Conservation (phyloP, 495 filamentous ascomycete species). For the Aspergillus egyptiacus region DNA sequence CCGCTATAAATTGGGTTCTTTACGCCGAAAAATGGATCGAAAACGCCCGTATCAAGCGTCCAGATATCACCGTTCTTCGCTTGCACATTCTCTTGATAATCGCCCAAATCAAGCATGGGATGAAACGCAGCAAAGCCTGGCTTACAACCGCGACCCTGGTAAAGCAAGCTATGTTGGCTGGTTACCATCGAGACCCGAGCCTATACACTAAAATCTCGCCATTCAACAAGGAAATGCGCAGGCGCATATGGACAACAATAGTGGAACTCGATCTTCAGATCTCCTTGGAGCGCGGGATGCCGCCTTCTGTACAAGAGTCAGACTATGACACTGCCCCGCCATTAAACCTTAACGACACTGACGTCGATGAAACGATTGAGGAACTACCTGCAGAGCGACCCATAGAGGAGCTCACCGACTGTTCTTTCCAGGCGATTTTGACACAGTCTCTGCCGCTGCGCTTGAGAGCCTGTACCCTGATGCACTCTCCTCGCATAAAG, state of each 20-base stretch:
- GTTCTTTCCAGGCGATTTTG: slow-evolving; percentile 32
- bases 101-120: slow-evolving; percentile 49
- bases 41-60: slow-evolving; percentile 47
- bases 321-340: slow-evolving; percentile 55
- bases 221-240: slow-evolving; percentile 58
- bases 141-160: slow-evolving; percentile 52
- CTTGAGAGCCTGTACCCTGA: slow-evolving; percentile 32
- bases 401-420: slow-evolving; percentile 32
- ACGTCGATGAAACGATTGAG: slow-evolving; percentile 32
- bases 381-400: slow-evolving; percentile 30
- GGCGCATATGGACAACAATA: slow-evolving; percentile 63
- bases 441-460: slow-evolving; percentile 32
- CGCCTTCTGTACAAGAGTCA: slow-evolving; percentile 45
- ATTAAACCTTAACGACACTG: slow-evolving; percentile 45
- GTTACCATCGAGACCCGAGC: slow-evolving; percentile 51
- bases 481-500: slow-evolving; percentile 39
- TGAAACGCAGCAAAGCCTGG: slow-evolving; percentile 55
- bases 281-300: slow-evolving; percentile 53
- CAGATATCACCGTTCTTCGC: slow-evolving; percentile 51
- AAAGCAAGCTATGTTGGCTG: slow-evolving; percentile 51
- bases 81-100: slow-evolving; percentile 55
- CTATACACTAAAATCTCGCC: slow-evolving; percentile 47
- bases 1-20: slow-evolving; percentile 55
- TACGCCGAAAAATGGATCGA: slow-evolving; percentile 59
- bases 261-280: slow-evolving; percentile 57